phyloP scores from a whole-genome alignment of 345 rosid species.

The Salix exigua region DNA sequence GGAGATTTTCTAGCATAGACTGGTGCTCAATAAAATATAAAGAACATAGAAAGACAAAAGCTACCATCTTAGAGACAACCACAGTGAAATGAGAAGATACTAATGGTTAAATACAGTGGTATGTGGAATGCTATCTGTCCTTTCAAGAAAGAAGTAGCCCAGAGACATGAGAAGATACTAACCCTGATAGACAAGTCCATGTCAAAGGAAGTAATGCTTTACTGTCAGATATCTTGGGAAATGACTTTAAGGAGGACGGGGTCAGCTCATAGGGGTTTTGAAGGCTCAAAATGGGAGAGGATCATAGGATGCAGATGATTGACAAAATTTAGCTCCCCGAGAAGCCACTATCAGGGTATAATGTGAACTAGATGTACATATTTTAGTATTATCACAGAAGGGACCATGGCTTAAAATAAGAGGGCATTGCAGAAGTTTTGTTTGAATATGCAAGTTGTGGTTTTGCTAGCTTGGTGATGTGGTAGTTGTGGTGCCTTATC shows the following conservation, averaged over 20 bases:
- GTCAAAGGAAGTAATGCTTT: background rate
- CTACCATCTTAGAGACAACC: background rate
- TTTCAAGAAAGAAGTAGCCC: background rate
- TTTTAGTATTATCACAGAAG: too few relatives aligned
- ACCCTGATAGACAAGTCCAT: background rate
- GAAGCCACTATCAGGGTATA: background rate
- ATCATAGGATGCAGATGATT: background rate
- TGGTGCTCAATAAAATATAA: background rate
- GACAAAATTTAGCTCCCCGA: background rate
- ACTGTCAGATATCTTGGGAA: background rate
- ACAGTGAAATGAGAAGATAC: background rate
- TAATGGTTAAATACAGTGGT: background rate
- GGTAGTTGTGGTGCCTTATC: too few relatives aligned
- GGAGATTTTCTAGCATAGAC: background rate
- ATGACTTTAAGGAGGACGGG: background rate
- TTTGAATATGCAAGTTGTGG: too few relatives aligned
- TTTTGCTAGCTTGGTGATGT: too few relatives aligned
- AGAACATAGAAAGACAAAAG: background rate
- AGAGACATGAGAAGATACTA: background rate
- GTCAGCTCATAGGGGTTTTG: background rate
- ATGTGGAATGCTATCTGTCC: background rate
- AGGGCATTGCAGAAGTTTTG: too few relatives aligned
- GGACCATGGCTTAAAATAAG: too few relatives aligned
- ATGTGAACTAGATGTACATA: background rate
- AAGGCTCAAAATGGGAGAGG: background rate